Percentiles rank a stretch among this genome's conserved stretches.
Conservation (phyloP, 495 filamentous ascomycete genomes). For the Haplographium delicatum region DNA sequence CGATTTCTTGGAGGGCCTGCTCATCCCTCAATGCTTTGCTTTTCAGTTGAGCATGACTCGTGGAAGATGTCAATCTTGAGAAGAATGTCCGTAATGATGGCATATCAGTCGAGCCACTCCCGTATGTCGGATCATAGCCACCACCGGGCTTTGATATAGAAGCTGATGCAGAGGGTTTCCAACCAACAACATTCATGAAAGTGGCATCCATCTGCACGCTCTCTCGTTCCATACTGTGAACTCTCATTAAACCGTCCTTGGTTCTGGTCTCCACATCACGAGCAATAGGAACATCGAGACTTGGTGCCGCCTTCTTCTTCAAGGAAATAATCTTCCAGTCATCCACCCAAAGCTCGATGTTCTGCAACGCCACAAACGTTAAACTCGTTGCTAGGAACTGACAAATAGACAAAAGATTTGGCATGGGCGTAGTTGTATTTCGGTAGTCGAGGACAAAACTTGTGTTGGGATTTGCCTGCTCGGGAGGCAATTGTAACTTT, state of each 20-base stretch:
- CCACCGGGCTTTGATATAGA: conserved; percentile 21
- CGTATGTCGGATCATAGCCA: conserved; percentile 20
- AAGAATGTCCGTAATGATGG: conserved; percentile 74
- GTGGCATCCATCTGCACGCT: conserved; percentile 85
- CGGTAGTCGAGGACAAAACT: conserved; percentile 91
- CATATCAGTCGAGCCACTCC: conserved; percentile 31
- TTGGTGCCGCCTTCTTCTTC: conserved; percentile 78
- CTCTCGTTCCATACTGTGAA: conserved; percentile 66
- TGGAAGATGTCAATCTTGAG: conserved; percentile 56
- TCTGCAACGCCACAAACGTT: conserved; percentile 86
- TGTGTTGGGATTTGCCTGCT: conserved; percentile 61
- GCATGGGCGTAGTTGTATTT: conserved; percentile 77
- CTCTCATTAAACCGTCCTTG: conserved; percentile 77
- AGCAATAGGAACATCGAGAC: conserved; percentile 65
- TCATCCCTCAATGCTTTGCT: conserved; percentile 48
- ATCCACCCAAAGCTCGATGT: conserved; percentile 86
- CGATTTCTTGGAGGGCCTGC: conserved; percentile 46
- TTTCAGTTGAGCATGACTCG: conserved; percentile 33
- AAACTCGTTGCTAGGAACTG: conserved; percentile 93
- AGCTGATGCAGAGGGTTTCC: conserved; percentile 56
- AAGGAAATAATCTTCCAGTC: conserved; percentile 74
- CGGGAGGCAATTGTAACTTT: conserved; percentile 60
- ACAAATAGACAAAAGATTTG: conserved; percentile 74
- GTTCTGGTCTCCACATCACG: conserved; percentile 76
- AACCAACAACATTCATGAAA: conserved; percentile 85